Evolutionary conservation across 2,329 filamentous ascomycete species (phyloP), one percentile per base, ranked within the genome.

Genomic region (Venturia carpophila): DNA sequence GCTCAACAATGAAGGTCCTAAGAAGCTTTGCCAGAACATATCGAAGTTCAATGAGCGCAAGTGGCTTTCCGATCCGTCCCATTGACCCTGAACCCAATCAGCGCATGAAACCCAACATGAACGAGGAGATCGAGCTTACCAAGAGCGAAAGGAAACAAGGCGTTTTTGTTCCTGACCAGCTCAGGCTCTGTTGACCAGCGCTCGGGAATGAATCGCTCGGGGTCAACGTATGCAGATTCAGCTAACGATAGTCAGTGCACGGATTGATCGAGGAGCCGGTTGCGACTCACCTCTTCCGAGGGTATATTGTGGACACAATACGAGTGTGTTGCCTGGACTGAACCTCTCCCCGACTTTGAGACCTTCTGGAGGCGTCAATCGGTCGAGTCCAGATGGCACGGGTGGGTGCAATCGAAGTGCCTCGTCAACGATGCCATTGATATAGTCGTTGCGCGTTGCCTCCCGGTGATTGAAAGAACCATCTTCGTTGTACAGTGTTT

Each of bases 391-490:
- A 3, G 67, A 68, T 63, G 68, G 65, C 1, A 64, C 65, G 5
- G 69, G 67, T 30, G 69, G 69, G 11, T 65, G 27, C 13, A 70
- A 61, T 9, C 69, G 64, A 37, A 71, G 49, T 7, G 60, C 49
- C 43, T 71, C 69, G 11, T 69, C 67, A 37, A 70, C 67, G 17
- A 68, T 60, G 9, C 52, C 69, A 60, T 70, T 69, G 27, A 71
- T 11, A 47, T 47, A 63, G 61, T 75, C 74, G 39, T 74, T 73
- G 47, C 73, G 69, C 1, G 70, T 68, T 61, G 75, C 74, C 0
- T 71, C 70, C 4, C 69, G 68, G 47, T 72, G 70, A 47, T 63
- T 47, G 61, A 63, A 63, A 7, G 41, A 45, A 2, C 61, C 61
- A 21, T 63, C 24, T n/a, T 45, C 61, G 34, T 19, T 39, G 42